phyloP scores from a whole-genome alignment of 2,329 filamentous ascomycete species.

The Aspergillus clavatus region DNA sequence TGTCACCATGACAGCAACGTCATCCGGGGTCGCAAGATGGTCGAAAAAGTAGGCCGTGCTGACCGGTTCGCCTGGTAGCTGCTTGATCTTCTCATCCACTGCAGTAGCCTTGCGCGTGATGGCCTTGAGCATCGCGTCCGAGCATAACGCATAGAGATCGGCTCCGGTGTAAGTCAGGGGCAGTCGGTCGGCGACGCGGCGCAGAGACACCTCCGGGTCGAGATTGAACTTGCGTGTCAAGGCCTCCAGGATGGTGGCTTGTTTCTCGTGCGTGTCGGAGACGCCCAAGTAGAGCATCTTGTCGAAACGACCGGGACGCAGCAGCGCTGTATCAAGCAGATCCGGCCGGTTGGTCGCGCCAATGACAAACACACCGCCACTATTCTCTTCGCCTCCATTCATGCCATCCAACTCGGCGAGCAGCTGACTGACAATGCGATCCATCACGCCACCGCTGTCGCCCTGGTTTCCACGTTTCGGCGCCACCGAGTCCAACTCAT shows the following conservation, averaged over 20 bases:
- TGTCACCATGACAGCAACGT: constrained; percentile 80
- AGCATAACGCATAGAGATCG: constrained; percentile 94
- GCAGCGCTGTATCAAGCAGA: constrained; percentile 80
- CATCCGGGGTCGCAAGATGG: constrained; percentile 75
- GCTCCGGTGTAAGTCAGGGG: constrained; percentile 97
- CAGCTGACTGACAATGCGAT: constrained; percentile 90
- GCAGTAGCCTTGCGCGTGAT: constrained; percentile 82
- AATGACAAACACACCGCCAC: constrained; percentile 88
- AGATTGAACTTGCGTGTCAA: constrained; percentile 92
- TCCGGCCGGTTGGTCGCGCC: constrained; percentile 94
- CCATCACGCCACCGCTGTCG: constrained; percentile 96
- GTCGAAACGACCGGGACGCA: constrained; percentile 88
- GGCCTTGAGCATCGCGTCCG: constrained; percentile 97
- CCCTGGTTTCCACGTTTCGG: constrained; percentile 96
- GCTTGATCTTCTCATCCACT: constrained; percentile 77
- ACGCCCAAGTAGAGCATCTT: constrained; percentile 98
- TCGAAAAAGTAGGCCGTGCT: constrained; percentile 95
- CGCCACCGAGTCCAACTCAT: constrained; percentile 94
- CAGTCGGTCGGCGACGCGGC: constrained; percentile 66
- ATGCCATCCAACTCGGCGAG: constrained; percentile 95
- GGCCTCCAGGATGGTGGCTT: constrained; percentile 88
- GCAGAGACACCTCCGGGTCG: constrained; percentile 70
- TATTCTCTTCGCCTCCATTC: constrained; percentile 79
- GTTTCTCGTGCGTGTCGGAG: constrained; percentile 94
- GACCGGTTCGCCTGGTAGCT: constrained; percentile 56